Evolutionary conservation across 2,329 filamentous ascomycete species (phyloP).

Genomic region (Hypoxylon sp.): DNA sequence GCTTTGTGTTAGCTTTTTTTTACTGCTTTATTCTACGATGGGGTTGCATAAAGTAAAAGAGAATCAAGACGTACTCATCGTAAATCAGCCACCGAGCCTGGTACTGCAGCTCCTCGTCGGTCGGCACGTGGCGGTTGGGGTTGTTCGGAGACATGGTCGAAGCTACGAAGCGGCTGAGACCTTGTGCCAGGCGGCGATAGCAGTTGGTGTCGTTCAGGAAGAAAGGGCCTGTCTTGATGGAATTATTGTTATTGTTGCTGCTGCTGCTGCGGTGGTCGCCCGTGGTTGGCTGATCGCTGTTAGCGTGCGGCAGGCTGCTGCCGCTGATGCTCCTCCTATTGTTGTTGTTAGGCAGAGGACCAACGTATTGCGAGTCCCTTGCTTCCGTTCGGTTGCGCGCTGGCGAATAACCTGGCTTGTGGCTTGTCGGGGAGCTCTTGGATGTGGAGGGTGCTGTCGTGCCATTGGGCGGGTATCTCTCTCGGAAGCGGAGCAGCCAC

Average conservation of each 20-base stretch:
- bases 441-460: conserved; percentile 37
- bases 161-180: conserved; percentile 62
- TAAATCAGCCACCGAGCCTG: conserved; percentile 71
- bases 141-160: conserved; percentile 67
- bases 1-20: conserved; percentile 1
- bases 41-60: no score
- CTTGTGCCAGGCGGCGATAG: conserved; percentile 63
- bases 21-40: no score
- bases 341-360: no score
- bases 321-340: no score
- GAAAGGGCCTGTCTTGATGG: conserved; percentile 48
- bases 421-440: conserved; percentile 25
- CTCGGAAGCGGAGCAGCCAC: conserved; percentile 63
- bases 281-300: conserved; percentile 8
- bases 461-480: conserved; percentile 50
- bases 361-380: conserved; percentile 26
- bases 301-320: conserved; percentile 5
- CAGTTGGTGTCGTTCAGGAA: conserved; percentile 69
- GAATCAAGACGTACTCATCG: conserved; percentile 68
- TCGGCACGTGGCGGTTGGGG: conserved; percentile 65
- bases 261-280: conserved; percentile 17
- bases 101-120: conserved; percentile 69
- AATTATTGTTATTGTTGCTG: conserved; percentile 4
- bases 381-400: conserved; percentile 4
- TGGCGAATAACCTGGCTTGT: conserved; percentile 5